Percentiles rank a stretch among this genome's conserved stretches.
These are phyloP conservation scores for Leptosphaerulina australis DNA, from an alignment of 2,329 filamentous ascomycete genomes.

Conservation along the genomic window DNA sequence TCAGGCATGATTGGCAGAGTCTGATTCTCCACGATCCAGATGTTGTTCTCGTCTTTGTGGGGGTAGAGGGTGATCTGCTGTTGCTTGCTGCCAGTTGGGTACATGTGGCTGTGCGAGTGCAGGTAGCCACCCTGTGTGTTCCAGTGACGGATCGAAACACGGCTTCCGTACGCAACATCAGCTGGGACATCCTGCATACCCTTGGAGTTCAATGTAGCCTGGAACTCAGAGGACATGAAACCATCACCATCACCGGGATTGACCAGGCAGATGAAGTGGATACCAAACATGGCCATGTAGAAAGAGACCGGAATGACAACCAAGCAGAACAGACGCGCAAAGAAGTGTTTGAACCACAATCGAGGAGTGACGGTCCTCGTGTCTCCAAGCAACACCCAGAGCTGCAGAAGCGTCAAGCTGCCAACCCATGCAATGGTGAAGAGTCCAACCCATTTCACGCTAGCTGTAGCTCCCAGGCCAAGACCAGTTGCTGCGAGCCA, in stretches of 20 bases:
- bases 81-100: slow-evolving; percentile 95
- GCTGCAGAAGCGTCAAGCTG: slow-evolving; percentile 83
- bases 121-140: slow-evolving; percentile 98
- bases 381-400: slow-evolving; percentile 95
- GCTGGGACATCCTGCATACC: slow-evolving; percentile 93
- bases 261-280: slow-evolving; percentile 90
- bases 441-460: slow-evolving; percentile 98
- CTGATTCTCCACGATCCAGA: slow-evolving; percentile 94
- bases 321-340: slow-evolving; percentile 87
- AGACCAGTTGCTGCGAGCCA: slow-evolving; percentile 89
- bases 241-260: slow-evolving; percentile 98
- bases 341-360: slow-evolving; percentile 90
- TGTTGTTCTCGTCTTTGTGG: slow-evolving; percentile 98
- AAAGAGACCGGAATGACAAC: slow-evolving; percentile 87
- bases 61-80: slow-evolving; percentile 98
- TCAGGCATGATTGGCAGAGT: slow-evolving; percentile 74
- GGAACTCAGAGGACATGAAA: slow-evolving; percentile 99
- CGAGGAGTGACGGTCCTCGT: slow-evolving; percentile 82
- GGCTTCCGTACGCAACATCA: slow-evolving; percentile 87
- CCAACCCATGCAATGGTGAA: slow-evolving; percentile 99
- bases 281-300: slow-evolving; percentile 96
- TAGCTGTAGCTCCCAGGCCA: slow-evolving; percentile 85
- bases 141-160: slow-evolving; percentile 84
- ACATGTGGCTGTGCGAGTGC: slow-evolving; percentile 97
- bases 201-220: slow-evolving; percentile 95